A percentile compares a stretch with the other conserved stretches of the same genome.
phyloP scores from a whole-genome alignment of 768 basidiomycete species.

The Kwoniella newhampshirensis region DNA sequence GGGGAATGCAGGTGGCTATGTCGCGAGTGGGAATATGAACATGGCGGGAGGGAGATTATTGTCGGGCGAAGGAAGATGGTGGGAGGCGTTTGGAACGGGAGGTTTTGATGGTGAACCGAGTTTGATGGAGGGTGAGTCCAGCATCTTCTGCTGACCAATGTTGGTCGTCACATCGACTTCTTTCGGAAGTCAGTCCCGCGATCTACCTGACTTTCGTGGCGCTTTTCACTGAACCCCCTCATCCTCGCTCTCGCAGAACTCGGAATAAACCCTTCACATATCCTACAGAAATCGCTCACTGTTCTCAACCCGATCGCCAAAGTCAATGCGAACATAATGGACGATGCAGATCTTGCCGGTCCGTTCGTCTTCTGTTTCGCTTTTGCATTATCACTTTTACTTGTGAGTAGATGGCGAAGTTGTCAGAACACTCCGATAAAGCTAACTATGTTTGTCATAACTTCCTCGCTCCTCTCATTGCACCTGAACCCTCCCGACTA shows the following conservation, averaged over 20 bases:
- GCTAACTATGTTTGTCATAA: not conserved
- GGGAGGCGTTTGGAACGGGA: slow-evolving; percentile 93
- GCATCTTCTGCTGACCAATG: too few species aligned
- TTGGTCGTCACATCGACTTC: too few species aligned
- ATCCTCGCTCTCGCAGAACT: too few species aligned
- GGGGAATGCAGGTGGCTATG: slow-evolving; percentile 57
- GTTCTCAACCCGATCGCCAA: slow-evolving; percentile 86
- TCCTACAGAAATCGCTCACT: slow-evolving; percentile 87
- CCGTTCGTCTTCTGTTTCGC: slow-evolving; percentile 93
- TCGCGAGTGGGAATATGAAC: slow-evolving; percentile 51
- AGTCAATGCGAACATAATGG: slow-evolving; percentile 92
- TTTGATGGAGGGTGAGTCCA: slow-evolving; percentile 76
- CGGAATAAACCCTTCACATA: slow-evolving; percentile 96
- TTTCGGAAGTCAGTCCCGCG: too few species aligned
- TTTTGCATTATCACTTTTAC: slow-evolving; percentile 85
- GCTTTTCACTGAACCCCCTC: too few species aligned
- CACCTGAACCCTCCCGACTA: too few species aligned
- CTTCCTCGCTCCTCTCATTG: too few species aligned
- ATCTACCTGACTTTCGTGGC: too few species aligned
- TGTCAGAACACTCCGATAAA: not conserved
- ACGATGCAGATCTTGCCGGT: slow-evolving; percentile 96
- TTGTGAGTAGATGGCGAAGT: slow-evolving; percentile 63
- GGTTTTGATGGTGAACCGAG: slow-evolving; percentile 95
- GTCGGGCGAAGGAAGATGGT: slow-evolving; percentile 75
- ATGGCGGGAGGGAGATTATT: slow-evolving; percentile 60